These are phyloP conservation scores for Santalum album DNA, from an alignment of 164 flowering plant genomes.

Conservation along the genomic window DNA sequence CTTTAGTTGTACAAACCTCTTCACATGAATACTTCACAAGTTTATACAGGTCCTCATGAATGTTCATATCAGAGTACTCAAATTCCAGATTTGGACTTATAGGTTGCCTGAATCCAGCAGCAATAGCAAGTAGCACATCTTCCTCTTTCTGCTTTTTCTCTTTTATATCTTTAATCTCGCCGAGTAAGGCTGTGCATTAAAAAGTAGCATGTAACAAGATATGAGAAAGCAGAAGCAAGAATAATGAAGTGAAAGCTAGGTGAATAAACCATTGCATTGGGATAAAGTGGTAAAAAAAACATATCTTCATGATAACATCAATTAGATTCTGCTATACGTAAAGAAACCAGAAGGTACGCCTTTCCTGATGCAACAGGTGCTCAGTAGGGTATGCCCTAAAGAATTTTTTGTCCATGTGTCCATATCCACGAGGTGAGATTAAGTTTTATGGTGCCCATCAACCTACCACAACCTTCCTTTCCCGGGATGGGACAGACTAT, in stretches of 20 bases:
- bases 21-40: constrained; percentile 61
- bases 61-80: constrained; percentile 31
- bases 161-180: constrained; percentile 59
- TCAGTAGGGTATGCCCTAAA: no score
- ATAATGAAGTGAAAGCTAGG: neutral
- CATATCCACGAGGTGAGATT: no score
- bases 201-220: neutral
- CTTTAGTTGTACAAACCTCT: constrained; percentile 56
- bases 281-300: neutral
- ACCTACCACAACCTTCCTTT: no score
- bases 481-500: no score
- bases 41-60: constrained; percentile 58
- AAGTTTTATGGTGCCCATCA: no score
- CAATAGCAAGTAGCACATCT: constrained; percentile 34
- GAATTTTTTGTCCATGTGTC: no score
- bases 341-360: no score
- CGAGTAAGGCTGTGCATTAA: constrained; percentile 32
- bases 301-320: neutral
- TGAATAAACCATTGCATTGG: neutral
- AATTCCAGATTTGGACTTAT: constrained; percentile 38
- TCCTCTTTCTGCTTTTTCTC: constrained; percentile 50
- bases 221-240: neutral
- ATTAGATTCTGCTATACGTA: no score
- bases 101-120: constrained; percentile 43
- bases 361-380: no score